Evolutionary conservation across 1,284 basidiomycete genomes (phyloP).

Genomic region (Papiliotrema nemorosa): DNA sequence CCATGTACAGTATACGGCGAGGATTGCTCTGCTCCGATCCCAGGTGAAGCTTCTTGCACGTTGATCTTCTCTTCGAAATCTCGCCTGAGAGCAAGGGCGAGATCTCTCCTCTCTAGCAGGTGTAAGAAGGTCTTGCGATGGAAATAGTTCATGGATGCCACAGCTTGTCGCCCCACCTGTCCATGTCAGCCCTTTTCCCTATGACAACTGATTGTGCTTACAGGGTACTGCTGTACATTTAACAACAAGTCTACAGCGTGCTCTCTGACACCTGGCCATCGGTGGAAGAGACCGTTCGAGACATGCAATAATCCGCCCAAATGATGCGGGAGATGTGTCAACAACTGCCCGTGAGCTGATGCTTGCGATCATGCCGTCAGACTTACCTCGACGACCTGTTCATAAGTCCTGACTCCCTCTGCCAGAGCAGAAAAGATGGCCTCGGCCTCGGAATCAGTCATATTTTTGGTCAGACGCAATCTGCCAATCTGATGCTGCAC

Average conservation of each 20-base stretch:
- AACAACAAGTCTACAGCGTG: constrained; percentile 78
- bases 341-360: constrained; percentile 59
- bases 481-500: constrained; percentile 67
- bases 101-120: constrained; percentile 18
- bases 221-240: constrained; percentile 68
- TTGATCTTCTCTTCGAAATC: constrained; percentile 4
- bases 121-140: constrained; percentile 57
- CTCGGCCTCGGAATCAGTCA: constrained; percentile 65
- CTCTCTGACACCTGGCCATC: constrained; percentile 67
- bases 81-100: background rate
- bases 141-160: constrained; percentile 84
- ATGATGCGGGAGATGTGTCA: constrained; percentile 72
- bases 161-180: constrained; percentile 78
- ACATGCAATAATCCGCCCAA: constrained; percentile 79
- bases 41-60: background rate
- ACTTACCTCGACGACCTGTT: constrained; percentile 82
- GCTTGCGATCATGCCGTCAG: too few species aligned
- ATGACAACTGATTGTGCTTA: constrained; percentile 48
- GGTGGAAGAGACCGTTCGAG: constrained; percentile 86
- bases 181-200: constrained; percentile 1
- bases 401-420: constrained; percentile 67
- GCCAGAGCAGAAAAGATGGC: constrained; percentile 71
- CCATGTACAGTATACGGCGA: too few species aligned
- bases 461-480: constrained; percentile 60
- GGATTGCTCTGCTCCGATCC: too few species aligned